Evolutionary conservation across 225 moss, liverwort and hornwort genomes (phyloP).

Genomic region (Climacium dendroides): DNA sequence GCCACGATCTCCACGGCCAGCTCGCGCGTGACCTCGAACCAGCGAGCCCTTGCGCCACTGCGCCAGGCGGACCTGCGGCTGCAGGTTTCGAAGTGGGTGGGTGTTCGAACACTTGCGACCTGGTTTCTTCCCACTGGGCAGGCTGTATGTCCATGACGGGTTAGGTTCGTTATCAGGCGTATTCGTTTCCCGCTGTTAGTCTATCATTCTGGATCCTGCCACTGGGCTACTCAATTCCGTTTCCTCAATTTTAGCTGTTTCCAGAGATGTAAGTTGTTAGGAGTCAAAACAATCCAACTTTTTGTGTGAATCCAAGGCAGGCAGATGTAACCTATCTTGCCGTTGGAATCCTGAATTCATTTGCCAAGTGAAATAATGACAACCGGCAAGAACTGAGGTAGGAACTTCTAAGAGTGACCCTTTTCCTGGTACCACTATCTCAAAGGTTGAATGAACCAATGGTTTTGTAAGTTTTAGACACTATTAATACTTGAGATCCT

Average conservation of each 20-base stretch:
- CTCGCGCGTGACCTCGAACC: constrained; percentile 27
- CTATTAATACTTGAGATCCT: too few relatives aligned
- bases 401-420: too few relatives aligned
- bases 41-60: constrained; percentile 32
- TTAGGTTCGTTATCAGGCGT: neutral
- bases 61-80: constrained; percentile 5
- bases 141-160: neutral
- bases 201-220: neutral
- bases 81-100: too few relatives aligned
- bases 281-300: neutral
- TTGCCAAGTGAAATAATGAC: neutral
- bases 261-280: neutral
- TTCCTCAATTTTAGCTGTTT: neutral
- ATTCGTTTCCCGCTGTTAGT: neutral
- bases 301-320: neutral
- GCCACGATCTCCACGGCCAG: constrained; percentile 28
- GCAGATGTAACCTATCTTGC: neutral
- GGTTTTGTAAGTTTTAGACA: too few relatives aligned
- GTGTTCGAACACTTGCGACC: constrained; percentile 6
- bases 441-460: neutral
- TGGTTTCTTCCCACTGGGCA: constrained; percentile 3
- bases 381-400: neutral
- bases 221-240: neutral
- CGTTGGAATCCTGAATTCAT: neutral
- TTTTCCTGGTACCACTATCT: too few relatives aligned